Evolutionary conservation across 257 asterid genomes (phyloP).

Genomic region (Pogostemon cablin): DNA sequence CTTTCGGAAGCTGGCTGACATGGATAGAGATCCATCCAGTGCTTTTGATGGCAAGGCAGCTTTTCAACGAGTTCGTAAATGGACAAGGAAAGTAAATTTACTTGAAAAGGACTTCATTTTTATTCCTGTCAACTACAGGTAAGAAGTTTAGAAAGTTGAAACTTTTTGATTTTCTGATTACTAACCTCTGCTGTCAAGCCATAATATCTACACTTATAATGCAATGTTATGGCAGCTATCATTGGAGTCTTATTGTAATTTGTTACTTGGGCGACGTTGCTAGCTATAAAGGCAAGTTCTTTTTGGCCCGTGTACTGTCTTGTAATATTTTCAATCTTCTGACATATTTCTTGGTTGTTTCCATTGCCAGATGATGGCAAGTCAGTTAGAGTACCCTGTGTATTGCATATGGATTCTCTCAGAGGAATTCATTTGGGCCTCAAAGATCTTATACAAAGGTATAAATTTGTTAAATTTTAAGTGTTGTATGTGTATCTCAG

Average conservation of each 20-base stretch:
- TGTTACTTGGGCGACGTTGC: constrained; percentile 87
- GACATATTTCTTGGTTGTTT: constrained; percentile 24
- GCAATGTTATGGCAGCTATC: constrained; percentile 63
- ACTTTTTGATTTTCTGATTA: constrained; percentile 34
- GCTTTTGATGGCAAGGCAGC: constrained; percentile 88
- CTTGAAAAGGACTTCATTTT: constrained; percentile 85
- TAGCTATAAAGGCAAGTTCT: constrained; percentile 68
- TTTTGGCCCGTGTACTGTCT: constrained; percentile 28
- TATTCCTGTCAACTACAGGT: constrained; percentile 94
- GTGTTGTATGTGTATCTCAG: no score
- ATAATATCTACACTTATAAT: constrained; percentile 29
- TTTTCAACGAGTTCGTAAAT: constrained; percentile 92
- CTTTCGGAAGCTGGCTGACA: constrained; percentile 89
- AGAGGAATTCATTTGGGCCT: constrained; percentile 57
- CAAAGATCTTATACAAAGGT: constrained; percentile 64
- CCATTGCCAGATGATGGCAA: constrained; percentile 50
- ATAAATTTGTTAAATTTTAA: background rate
- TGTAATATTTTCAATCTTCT: constrained; percentile 12
- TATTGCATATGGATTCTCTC: constrained; percentile 68
- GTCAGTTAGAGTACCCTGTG: constrained; percentile 55
- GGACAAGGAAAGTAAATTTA: constrained; percentile 94
- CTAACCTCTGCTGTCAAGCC: constrained; percentile 34
- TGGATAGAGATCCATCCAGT: constrained; percentile 91
- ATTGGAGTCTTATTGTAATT: constrained; percentile 91
- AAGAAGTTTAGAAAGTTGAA: constrained; percentile 43